Base-by-base conservation (phyloP, 208 protist genomes). In the Balamuthia mandrillaris region DNA sequence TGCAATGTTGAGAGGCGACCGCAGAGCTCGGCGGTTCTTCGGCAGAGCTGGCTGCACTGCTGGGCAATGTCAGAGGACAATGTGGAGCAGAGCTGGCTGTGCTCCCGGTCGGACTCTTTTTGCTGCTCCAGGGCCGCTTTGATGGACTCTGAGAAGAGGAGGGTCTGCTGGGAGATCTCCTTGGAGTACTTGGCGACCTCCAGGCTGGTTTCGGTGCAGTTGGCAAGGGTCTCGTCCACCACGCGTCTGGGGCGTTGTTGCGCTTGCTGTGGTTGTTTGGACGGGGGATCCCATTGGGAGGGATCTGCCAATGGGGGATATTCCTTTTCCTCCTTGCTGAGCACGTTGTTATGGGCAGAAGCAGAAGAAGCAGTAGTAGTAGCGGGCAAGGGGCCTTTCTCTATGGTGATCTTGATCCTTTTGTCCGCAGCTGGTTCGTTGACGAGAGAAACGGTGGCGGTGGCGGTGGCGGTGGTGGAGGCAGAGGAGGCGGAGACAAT, bases 51-150 rank as follows among this genome's bases (percentile, higher is more conserved):
- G 29, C 68, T 42, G 45, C 68, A 78, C 31, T 78, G 45, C 45
- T 78, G 45, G 45, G 68, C 68, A 49, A 78, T 78, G 45, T 78
- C n/a, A n/a, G 45, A 49, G 21, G 68, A 78, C 18, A 78, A 49
- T 14, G 52, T 49, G 31, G 68, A 78, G 68, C 68, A 78, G 68
- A 78, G 44, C 1, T 1, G 21, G 42, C 68, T 27, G 68, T 78
- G 24, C 45, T 60, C 45, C 58, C 18, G 41, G 58, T 49, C 27
- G 58, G 68, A 4, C 68, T 49, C 45, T 49, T 78, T 27, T 78
- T 49, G 68, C 58, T 78, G n/a, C 52, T 27, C 45, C 58, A 49
- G 45, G 42, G 29, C 5, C 68, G 68, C 41, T n/a, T n/a, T n/a
- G n/a, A 16, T 58, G 24, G 21, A 18, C 12, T 78, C 68, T 9